Conservation (phyloP, 116 monocot genomes). For the Iris pallida region DNA sequence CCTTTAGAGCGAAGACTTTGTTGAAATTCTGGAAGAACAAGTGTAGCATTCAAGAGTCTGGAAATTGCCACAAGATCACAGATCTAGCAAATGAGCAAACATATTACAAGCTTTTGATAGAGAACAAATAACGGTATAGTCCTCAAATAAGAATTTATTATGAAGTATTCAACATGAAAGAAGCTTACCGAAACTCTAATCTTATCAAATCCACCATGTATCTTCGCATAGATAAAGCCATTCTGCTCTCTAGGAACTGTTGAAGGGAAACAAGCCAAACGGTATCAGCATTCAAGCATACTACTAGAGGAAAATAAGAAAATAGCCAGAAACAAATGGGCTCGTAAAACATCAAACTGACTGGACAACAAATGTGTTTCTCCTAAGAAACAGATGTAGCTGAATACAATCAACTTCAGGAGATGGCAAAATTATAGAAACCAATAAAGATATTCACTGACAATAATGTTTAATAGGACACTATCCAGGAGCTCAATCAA, state of each 20-base stretch:
- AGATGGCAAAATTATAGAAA: too few species aligned
- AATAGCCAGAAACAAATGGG: too few species aligned
- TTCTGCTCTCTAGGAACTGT: conserved; percentile 63
- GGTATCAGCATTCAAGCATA: too few species aligned
- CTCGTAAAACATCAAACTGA: too few species aligned
- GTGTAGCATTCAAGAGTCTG: conserved; percentile 91
- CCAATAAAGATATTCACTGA: too few species aligned
- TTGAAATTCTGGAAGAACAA: conserved; percentile 90
- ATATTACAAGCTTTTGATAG: conserved; percentile 12
- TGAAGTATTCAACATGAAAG: conserved; percentile 4
- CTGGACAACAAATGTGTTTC: too few species aligned
- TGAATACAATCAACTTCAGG: too few species aligned
- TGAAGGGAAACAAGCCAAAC: not conserved
- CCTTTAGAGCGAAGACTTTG: conserved; percentile 79
- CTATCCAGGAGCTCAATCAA: too few species aligned
- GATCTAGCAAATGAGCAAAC: conserved; percentile 51
- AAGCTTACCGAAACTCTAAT: conserved; percentile 75
- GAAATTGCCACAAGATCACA: conserved; percentile 87
- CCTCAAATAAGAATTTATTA: not conserved
- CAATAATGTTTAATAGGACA: too few species aligned
- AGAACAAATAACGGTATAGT: not conserved
- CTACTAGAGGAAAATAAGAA: too few species aligned
- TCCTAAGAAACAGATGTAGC: too few species aligned
- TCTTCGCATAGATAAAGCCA: conserved; percentile 88
- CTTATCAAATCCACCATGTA: conserved; percentile 90